Evolutionary conservation across 208 protist species (phyloP).

Genomic region (Angomonas ambiguus): DNA sequence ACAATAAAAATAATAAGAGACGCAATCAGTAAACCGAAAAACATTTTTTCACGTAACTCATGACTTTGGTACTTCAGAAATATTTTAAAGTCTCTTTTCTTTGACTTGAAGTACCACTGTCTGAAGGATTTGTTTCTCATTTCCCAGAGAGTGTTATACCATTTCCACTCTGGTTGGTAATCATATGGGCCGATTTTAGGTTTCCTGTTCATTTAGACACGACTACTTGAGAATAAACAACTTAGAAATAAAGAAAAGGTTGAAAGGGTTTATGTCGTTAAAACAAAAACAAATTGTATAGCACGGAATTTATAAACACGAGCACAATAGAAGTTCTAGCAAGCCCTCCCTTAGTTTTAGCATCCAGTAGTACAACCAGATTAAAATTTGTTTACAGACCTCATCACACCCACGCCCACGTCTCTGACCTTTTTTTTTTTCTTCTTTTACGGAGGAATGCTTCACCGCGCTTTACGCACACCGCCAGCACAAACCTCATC

Average conservation of each 20-base stretch:
- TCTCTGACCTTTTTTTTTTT: too few species aligned
- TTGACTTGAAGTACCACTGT: constrained; percentile 38
- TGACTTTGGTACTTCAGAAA: constrained; percentile 75
- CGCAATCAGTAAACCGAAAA: constrained; percentile 38
- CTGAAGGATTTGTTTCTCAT: constrained; percentile 65
- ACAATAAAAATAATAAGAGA: constrained; percentile 37
- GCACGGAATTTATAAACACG: too few species aligned
- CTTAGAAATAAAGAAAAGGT: not conserved
- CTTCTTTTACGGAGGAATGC: too few species aligned
- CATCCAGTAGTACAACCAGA: too few species aligned
- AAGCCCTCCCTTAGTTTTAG: too few species aligned
- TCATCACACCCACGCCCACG: too few species aligned
- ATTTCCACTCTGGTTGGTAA: constrained; percentile 49
- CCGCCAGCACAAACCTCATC: too few species aligned
- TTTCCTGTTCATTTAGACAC: not conserved
- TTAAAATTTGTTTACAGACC: too few species aligned
- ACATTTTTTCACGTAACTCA: constrained; percentile 38
- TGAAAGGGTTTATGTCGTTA: too few species aligned
- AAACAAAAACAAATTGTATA: too few species aligned
- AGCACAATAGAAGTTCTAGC: too few species aligned
- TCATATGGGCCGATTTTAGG: constrained; percentile 31
- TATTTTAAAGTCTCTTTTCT: constrained; percentile 43
- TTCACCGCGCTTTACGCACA: too few species aligned
- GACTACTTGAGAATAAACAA: not conserved
- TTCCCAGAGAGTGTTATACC: constrained; percentile 70